A percentile compares a stretch with the other conserved stretches of the same genome.
These are phyloP conservation scores for Zalaria obscura DNA, from an alignment of 2,329 filamentous ascomycete species.

Conservation along the genomic window DNA sequence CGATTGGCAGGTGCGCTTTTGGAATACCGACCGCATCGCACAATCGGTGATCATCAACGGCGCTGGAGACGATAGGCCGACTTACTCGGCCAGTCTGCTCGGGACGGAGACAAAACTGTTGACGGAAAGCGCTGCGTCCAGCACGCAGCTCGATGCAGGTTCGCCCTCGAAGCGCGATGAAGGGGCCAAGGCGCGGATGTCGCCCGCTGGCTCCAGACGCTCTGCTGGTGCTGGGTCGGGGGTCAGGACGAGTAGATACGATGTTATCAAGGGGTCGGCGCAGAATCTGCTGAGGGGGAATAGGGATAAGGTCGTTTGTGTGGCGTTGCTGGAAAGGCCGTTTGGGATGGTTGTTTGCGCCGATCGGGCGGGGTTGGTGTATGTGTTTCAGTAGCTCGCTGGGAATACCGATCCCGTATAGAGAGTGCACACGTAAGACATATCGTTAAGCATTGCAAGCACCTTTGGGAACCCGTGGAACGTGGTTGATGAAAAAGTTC, in stretches of 20 bases:
- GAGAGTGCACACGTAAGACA: too few species aligned
- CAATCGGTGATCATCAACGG: conserved; percentile 72
- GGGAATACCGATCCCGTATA: too few species aligned
- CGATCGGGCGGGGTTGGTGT: conserved; percentile 78
- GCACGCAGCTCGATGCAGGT: conserved; percentile 11
- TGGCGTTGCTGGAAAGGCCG: conserved; percentile 75
- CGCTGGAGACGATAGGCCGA: conserved; percentile 56
- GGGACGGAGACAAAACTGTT: conserved; percentile 26
- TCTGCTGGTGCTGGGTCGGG: conserved; percentile 1
- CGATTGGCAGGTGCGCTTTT: conserved; percentile 85
- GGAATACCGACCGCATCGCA: conserved; percentile 72
- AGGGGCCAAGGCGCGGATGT: conserved; percentile 6
- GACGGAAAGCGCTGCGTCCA: conserved; percentile 10
- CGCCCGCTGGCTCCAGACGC: conserved; percentile 7
- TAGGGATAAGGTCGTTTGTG: conserved; percentile 74
- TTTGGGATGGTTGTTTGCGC: conserved; percentile 89
- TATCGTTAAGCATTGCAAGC: too few species aligned
- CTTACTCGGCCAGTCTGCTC: conserved; percentile 41
- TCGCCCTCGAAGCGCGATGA: conserved; percentile 1
- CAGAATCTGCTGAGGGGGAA: conserved; percentile 76
- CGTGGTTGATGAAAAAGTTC: too few species aligned
- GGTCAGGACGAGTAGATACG: conserved; percentile 53
- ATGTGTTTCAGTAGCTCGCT: conserved; percentile 51
- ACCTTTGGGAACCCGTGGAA: too few species aligned
- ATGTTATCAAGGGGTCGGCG: conserved; percentile 79